These are phyloP conservation scores for Vitis vinifera DNA, from an alignment of 164 flowering plant species.

Conservation along the genomic window ASM3070453v1 NC_081807.1:8512501-8513000, in stretches of 20 bases:
- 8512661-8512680: conserved; percentile 98
- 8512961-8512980: conserved; percentile 7
- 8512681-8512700: conserved; percentile 96
- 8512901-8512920: conserved; percentile 89
- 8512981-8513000: conserved; percentile 6
- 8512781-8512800: conserved; percentile 72
- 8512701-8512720: conserved; percentile 93
- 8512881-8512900: conserved; percentile 96
- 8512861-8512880: conserved; percentile 36
- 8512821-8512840: neutral
- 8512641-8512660: conserved; percentile 98
- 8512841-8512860: neutral
- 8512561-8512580: neutral
- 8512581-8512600: neutral
- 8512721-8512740: conserved; percentile 96
- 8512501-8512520: neutral
- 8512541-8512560: neutral
- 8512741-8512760: conserved; percentile 93
- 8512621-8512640: conserved; percentile 86
- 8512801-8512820: neutral
- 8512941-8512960: conserved; percentile 61
- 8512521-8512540: neutral
- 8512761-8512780: conserved; percentile 89
- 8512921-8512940: conserved; percentile 86
- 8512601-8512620: neutral